Evolutionary conservation across 768 basidiomycete species (phyloP).

Genomic region (Podaxis rugospora): DNA sequence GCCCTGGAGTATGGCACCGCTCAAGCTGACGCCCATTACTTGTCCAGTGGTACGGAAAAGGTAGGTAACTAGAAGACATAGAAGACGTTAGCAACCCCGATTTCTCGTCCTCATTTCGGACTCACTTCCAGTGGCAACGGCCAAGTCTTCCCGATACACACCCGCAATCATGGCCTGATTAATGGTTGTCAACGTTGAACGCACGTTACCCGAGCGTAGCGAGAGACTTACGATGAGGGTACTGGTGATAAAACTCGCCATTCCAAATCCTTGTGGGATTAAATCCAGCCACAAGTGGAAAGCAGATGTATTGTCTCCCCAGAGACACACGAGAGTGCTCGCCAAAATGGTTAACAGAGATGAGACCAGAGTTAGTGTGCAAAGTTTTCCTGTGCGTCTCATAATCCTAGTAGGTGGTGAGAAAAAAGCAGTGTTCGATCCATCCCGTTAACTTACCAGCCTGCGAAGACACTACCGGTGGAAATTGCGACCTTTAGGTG

Average conservation of each 20-base stretch:
- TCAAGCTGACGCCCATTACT: constrained; percentile 89
- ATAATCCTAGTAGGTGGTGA: constrained; percentile 55
- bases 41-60: constrained; percentile 93
- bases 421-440: constrained; percentile 4
- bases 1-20: constrained; percentile 79
- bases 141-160: constrained; percentile 76
- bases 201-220: constrained; percentile 9
- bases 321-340: constrained; percentile 54
- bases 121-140: constrained; percentile 86
- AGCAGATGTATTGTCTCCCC: constrained; percentile 58
- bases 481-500: constrained; percentile 67
- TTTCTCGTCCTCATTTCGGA: constrained; percentile 25
- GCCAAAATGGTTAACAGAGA: constrained; percentile 58
- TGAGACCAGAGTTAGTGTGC: constrained; percentile 64
- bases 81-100: constrained; percentile 12
- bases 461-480: constrained; percentile 81
- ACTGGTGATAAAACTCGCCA: constrained; percentile 81
- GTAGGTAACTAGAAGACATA: constrained; percentile 72
- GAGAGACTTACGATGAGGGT: constrained; percentile 67
- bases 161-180: constrained; percentile 81
- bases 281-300: constrained; percentile 76
- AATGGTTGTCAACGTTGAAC: constrained; percentile 12
- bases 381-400: constrained; percentile 84
- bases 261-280: constrained; percentile 78
- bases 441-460: constrained; percentile 51